phyloP scores from a whole-genome alignment of 257 asterid species.

The Forsythia suspensa region DNA sequence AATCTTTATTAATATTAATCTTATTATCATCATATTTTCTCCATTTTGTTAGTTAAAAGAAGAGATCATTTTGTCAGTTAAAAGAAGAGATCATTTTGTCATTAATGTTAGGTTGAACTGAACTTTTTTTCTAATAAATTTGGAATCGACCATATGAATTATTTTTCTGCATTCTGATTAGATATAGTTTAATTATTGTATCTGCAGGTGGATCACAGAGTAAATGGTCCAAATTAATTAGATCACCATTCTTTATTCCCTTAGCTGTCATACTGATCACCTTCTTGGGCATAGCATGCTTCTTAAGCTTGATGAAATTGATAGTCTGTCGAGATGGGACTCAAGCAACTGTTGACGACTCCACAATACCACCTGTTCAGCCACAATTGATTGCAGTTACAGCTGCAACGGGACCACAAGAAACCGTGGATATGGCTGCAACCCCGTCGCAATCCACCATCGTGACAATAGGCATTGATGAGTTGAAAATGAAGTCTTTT shows the following conservation, averaged over 20 bases:
- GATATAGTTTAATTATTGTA: not conserved
- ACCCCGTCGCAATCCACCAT: conserved; percentile 8
- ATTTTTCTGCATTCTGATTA: too few species aligned
- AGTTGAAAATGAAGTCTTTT: conserved; percentile 28
- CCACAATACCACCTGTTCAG: not conserved
- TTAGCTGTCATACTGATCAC: conserved; percentile 17
- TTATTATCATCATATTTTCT: not conserved
- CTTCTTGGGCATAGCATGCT: conserved; percentile 26
- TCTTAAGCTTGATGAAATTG: conserved; percentile 10
- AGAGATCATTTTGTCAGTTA: too few species aligned
- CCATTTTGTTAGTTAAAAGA: not conserved
- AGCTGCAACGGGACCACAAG: not conserved
- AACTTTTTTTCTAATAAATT: too few species aligned
- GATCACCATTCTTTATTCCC: conserved; percentile 28
- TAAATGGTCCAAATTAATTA: conserved; percentile 24
- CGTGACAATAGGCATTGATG: conserved; percentile 21
- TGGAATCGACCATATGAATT: too few species aligned
- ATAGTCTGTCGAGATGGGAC: not conserved
- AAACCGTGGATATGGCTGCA: conserved; percentile 23
- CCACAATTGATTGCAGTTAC: conserved; percentile 5
- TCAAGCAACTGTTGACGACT: not conserved
- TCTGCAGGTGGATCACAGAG: not conserved
- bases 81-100: not conserved
- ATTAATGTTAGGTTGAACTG: too few species aligned
- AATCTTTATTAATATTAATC: not conserved